These are phyloP conservation scores for Pelargonium nanum DNA, from an alignment of 345 rosid genomes.

Conservation along the genomic window DNA sequence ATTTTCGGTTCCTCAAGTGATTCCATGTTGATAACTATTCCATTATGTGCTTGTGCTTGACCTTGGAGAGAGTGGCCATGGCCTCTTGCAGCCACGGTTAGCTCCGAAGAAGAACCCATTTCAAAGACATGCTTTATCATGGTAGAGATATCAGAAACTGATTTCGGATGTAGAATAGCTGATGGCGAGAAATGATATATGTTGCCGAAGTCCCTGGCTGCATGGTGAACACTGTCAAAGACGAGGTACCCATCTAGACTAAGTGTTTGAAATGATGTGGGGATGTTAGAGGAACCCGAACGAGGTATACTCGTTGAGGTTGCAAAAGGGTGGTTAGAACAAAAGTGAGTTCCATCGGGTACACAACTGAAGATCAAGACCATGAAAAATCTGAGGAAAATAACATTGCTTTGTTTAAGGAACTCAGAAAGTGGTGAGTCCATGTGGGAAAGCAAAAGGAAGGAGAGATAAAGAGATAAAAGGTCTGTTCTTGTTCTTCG, in stretches of 20 bases:
- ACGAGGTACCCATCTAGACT: conserved; percentile 52
- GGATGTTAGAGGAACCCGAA: conserved; percentile 21
- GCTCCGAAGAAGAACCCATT: conserved; percentile 48
- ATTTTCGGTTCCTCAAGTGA: conserved; percentile 40
- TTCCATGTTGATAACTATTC: conserved; percentile 77
- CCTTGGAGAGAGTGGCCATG: conserved; percentile 94
- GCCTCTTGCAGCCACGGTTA: conserved; percentile 90
- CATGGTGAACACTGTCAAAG: conserved; percentile 45
- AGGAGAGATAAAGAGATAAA: neutral
- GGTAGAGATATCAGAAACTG: conserved; percentile 71
- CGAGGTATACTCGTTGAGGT: conserved; percentile 19
- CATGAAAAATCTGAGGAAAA: conserved; percentile 34
- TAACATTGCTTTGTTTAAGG: conserved; percentile 29
- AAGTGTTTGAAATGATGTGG: conserved; percentile 31
- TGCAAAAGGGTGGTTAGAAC: conserved; percentile 30
- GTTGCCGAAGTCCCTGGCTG: conserved; percentile 82
- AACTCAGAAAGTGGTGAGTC: conserved; percentile 31
- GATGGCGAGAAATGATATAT: conserved; percentile 49
- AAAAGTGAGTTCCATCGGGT: conserved; percentile 39
- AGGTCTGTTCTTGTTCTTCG: neutral
- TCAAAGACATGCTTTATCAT: conserved; percentile 40
- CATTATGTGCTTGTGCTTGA: conserved; percentile 74
- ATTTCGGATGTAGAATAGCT: conserved; percentile 66
- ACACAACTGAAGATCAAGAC: conserved; percentile 51
- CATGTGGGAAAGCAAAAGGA: conserved; percentile 22